These are phyloP conservation scores for Globisporangium takayamanum DNA, from an alignment of 352 stramenopile species.

Conservation along the genomic window DNA sequence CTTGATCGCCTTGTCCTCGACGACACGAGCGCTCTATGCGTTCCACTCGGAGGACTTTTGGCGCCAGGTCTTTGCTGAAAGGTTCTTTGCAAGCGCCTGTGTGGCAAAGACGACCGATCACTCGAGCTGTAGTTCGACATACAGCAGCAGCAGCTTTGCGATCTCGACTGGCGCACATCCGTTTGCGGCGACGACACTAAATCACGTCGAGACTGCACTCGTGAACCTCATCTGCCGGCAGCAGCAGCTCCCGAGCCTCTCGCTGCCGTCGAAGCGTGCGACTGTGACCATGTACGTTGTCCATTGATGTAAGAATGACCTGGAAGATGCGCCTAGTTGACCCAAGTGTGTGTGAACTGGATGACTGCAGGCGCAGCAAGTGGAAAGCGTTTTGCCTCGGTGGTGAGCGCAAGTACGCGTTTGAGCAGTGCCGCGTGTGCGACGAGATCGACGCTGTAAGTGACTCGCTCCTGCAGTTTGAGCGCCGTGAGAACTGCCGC, in stretches of 20 bases:
- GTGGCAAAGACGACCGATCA: background rate
- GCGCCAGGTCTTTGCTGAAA: conserved; percentile 19
- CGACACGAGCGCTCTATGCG: conserved; percentile 14
- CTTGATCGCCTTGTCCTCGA: conserved; percentile 19
- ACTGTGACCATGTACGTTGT: conserved; percentile 13
- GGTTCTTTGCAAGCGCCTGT: conserved; percentile 1
- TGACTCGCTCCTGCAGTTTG: conserved; percentile 18
- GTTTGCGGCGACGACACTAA: conserved; percentile 15
- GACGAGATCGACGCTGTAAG: conserved; percentile 24
- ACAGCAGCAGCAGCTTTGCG: background rate
- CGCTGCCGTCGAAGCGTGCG: background rate
- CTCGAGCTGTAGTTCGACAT: background rate
- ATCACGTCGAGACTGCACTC: conserved; percentile 14
- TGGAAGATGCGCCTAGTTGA: background rate
- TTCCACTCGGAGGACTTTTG: conserved; percentile 26
- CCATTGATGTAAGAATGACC: too few species aligned
- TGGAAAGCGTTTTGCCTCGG: conserved; percentile 30
- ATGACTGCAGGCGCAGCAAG: conserved; percentile 10
- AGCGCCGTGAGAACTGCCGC: conserved; percentile 22
- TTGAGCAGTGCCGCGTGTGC: conserved; percentile 38
- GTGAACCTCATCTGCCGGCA: conserved; percentile 20
- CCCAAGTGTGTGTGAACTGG: too few species aligned
- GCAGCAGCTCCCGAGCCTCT: background rate
- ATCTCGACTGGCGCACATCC: conserved; percentile 7
- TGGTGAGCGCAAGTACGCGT: conserved; percentile 14